These are phyloP conservation scores for Fusarium euwallaceae DNA, from an alignment of 2,329 filamentous ascomycete genomes.

Conservation along the genomic window DNA sequence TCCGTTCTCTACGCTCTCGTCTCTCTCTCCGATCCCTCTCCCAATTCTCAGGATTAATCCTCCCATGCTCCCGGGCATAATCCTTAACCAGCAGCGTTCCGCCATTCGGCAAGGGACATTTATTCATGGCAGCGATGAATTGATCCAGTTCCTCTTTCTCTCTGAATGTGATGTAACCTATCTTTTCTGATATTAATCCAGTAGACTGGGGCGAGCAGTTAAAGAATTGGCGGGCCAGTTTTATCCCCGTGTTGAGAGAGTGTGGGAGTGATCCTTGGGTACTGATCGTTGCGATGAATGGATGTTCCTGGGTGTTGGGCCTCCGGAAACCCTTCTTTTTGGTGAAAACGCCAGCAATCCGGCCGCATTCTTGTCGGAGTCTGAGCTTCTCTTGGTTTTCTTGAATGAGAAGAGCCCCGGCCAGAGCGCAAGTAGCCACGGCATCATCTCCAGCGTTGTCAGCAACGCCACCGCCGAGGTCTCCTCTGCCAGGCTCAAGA, in stretches of 20 bases:
- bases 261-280: slow-evolving; percentile 3
- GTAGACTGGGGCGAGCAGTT: not conserved
- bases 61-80: not conserved
- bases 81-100: slow-evolving; percentile 5
- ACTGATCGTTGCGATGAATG: slow-evolving; percentile 13
- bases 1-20: not conserved
- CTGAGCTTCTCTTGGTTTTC: slow-evolving; percentile 16
- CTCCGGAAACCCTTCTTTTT: slow-evolving; percentile 4
- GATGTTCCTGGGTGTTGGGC: not conserved
- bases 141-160: slow-evolving; percentile 1
- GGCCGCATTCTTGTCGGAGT: slow-evolving; percentile 18
- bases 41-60: not conserved
- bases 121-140: slow-evolving; percentile 9
- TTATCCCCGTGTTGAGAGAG: slow-evolving; percentile 5
- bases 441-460: slow-evolving; percentile 37
- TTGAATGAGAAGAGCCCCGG: not conserved
- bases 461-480: not conserved
- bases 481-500: not conserved
- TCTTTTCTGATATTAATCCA: not conserved
- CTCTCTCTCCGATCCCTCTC: not conserved
- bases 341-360: not conserved
- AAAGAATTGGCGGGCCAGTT: slow-evolving; percentile 21
- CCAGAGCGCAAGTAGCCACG: slow-evolving; percentile 21
- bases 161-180: slow-evolving; percentile 14
- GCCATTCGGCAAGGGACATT: not conserved